A percentile compares a stretch with the other conserved stretches of the same genome.
Conservation (phyloP, 164 flowering plant species). For the Saururus chinensis region DNA sequence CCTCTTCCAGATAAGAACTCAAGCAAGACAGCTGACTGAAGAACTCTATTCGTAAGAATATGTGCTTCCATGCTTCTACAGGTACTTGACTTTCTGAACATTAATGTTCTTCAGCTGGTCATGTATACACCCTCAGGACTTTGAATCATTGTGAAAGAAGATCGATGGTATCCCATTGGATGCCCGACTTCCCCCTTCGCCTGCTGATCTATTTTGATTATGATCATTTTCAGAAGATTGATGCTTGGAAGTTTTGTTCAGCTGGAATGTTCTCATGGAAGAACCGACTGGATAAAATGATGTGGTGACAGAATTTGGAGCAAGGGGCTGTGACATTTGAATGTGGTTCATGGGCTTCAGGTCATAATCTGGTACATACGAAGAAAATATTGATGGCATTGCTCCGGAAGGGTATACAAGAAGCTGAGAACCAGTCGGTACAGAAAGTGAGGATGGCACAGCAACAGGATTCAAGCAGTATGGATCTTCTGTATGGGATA, state of each 20-base stretch:
- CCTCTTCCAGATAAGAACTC: too few species aligned
- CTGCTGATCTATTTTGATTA: not conserved
- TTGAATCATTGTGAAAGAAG: too few species aligned
- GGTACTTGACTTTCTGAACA: too few species aligned
- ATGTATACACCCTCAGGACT: too few species aligned
- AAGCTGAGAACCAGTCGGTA: constrained; percentile 37
- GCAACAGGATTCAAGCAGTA: constrained; percentile 11
- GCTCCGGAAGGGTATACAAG: constrained; percentile 29
- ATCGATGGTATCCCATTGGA: too few species aligned
- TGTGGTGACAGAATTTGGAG: constrained; percentile 22
- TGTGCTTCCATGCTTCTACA: too few species aligned
- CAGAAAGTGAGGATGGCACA: constrained; percentile 26
- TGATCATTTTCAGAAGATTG: constrained; percentile 16
- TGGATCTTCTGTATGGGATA: constrained; percentile 26
- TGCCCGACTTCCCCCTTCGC: too few species aligned
- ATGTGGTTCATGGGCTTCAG: constrained; percentile 36
- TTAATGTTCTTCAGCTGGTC: too few species aligned
- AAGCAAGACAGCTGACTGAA: too few species aligned
- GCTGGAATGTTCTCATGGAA: constrained; percentile 31
- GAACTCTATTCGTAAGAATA: too few species aligned
- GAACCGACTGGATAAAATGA: constrained; percentile 20
- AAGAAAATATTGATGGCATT: constrained; percentile 30
- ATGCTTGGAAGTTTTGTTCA: constrained; percentile 16
- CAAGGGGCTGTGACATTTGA: constrained; percentile 29
- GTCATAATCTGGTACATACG: constrained; percentile 24